Evolutionary conservation across 2,329 filamentous ascomycete genomes (phyloP), one percentile per base, ranked within the genome.

Genomic region (Hortaea werneckii): DNA sequence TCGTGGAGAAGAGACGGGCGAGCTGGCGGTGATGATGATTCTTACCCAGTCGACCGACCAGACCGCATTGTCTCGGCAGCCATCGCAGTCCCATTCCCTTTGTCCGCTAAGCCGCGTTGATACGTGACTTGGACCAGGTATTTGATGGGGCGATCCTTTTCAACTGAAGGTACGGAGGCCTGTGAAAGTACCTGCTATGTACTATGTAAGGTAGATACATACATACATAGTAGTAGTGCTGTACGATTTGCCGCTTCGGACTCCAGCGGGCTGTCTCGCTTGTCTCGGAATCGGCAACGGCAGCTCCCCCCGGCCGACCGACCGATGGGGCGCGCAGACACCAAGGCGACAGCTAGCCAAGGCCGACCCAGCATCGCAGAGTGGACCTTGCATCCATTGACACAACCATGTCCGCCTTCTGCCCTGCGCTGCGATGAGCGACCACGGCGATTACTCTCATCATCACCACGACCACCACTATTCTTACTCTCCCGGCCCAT

Each of bases 41-140:
- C 9, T 35, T 35, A 9, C 32, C 9, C n/a, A 35, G 8, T 9
- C 32, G 32, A 4, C n/a, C 9, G n/a, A 4, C 8, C n/a, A 9
- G 32, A 9, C 8, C 32, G 8, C 29, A 40, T 29, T 13, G 28
- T 29, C 10, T 27, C 13, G 13, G 12, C 29, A 20, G 20, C 26
- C 37, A 45, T 39, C 40, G 37, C 46, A 42, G 28, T 39, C 35
- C 40, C 39, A 47, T 47, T n/a, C 12, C 32, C 40, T 10, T 20
- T 20, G 20, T 20, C 20, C 20, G 20, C 20, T 20, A 20, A 20
- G 20, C 20, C 20, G 20, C 20, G 20, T 20, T 20, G 20, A 20
- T 20, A 20, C 8, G 8, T n/a, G 32, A 9, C n/a, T 35, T 35
- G n/a, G n/a, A 35, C 32, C 32, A 35, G 9, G n/a, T 9, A 35